Evolutionary conservation across 1,139 yeast genomes (phyloP).

Genomic region (Candida albicans): DNA sequence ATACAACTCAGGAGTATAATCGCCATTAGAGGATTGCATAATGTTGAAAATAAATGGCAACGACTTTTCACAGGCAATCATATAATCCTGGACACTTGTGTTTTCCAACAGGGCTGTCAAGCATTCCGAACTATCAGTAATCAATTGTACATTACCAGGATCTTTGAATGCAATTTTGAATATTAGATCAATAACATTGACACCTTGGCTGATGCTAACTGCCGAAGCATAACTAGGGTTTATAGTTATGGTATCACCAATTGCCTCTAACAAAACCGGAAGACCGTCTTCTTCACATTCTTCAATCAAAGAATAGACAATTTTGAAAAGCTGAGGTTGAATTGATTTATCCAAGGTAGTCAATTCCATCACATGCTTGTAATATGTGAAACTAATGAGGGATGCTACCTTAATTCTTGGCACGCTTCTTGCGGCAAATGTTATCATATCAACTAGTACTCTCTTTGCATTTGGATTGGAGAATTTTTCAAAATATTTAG

Average conservation of each 20-base stretch:
- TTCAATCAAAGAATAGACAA: conserved; percentile 44
- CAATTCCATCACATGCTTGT: conserved; percentile 48
- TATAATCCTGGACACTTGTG: conserved; percentile 46
- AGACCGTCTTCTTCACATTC: conserved; percentile 83
- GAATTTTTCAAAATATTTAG: conserved; percentile 58
- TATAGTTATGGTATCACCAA: conserved; percentile 54
- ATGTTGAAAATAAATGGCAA: conserved; percentile 50
- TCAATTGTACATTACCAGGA: conserved; percentile 69
- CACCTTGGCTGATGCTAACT: conserved; percentile 20
- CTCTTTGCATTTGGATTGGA: conserved; percentile 32
- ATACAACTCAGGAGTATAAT: conserved; percentile 59
- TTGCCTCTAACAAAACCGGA: conserved; percentile 70
- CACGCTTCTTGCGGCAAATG: conserved; percentile 21
- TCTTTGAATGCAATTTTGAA: conserved; percentile 69
- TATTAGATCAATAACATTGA: conserved; percentile 50
- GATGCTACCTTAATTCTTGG: conserved; percentile 37
- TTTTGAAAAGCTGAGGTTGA: conserved; percentile 31
- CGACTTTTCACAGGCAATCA: conserved; percentile 50
- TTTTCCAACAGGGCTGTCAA: conserved; percentile 56
- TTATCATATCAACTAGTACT: conserved; percentile 37
- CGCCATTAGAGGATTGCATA: conserved; percentile 28
- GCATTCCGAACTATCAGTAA: conserved; percentile 62
- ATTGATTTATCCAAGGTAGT: conserved; percentile 18
- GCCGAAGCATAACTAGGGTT: conserved; percentile 36
- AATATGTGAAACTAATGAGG: conserved; percentile 56